Evolutionary conservation across 1,284 basidiomycete genomes (phyloP), one percentile per base, ranked within the genome.

Genomic region (Limonomyces culmigenus): DNA sequence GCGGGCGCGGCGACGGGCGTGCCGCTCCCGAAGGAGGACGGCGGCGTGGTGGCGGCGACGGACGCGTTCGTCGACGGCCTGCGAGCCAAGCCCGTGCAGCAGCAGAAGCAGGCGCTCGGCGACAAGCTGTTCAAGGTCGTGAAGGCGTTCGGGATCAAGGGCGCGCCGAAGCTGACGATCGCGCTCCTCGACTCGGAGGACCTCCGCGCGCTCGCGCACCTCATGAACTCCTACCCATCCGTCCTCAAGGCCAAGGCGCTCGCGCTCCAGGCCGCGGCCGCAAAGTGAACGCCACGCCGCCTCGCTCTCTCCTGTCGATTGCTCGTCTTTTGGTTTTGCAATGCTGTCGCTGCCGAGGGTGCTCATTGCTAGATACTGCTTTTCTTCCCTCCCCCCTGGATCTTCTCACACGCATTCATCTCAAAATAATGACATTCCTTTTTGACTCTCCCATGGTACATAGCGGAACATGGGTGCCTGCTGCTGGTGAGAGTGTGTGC

Each of bases 191-290:
- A 91, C 46, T 67, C 77, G 44, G 86, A 89, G 40, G 87, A 92
- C 47, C 63, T 92, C 17, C 68, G 81, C 21, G 61, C 84, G 1
- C 64, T 91, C 29, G 79, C 83, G 6, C 81, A 88, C 50, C 62
- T 92, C 36, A 83, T 86, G 79, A 83, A 86, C 52, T 80, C 78
- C 49, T 89, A 87, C 51, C 79, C 85, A 5, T 60, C 70, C 2
- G 67, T 87, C 2, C 59, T 91, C 41, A 84, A 77, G 56, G 81
- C 85, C 52, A 86, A 85, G 54, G 75, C 62, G 3, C 43, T 60
- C 3, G 36, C 57, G 13, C 62, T 63, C 38, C 35, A 17, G 17
- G 35, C 4, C 29, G 25, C n/a, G 25, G 8, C 25, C 25, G 25
- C 25, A n/a, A 27, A 27, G 25, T 27, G n/a, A 27, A 27, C 25